Evolutionary conservation across 1,139 yeast genomes (phyloP).

Genomic region (Yarrowia galli): DNA sequence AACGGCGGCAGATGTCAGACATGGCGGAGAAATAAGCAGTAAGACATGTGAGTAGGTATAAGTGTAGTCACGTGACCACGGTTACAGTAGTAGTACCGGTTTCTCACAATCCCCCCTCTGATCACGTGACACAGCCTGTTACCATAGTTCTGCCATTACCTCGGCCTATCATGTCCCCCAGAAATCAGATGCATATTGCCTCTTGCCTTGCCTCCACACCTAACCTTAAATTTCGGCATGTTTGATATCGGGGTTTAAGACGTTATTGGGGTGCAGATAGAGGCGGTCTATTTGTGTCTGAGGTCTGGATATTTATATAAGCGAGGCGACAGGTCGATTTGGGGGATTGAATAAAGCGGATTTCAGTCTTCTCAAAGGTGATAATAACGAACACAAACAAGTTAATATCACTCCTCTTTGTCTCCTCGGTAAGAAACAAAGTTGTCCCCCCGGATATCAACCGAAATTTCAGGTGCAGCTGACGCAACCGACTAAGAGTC

Average conservation of each 20-base stretch:
- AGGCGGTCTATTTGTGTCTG: background rate
- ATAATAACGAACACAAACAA: too few relatives aligned
- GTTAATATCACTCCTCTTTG: background rate
- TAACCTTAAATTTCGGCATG: slow-evolving; percentile 7
- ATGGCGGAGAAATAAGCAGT: background rate
- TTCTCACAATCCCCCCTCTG: too few relatives aligned
- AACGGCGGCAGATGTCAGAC: slow-evolving; percentile 6
- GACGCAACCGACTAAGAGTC: background rate
- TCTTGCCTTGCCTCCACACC: slow-evolving; percentile 3
- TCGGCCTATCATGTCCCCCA: slow-evolving; percentile 36
- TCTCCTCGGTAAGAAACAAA: background rate
- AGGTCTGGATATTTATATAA: background rate
- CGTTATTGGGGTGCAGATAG: background rate
- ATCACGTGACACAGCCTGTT: background rate
- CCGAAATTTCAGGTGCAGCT: slow-evolving; percentile 32
- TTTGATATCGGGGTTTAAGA: background rate
- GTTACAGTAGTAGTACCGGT: too few relatives aligned
- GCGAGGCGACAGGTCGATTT: background rate
- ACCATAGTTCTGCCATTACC: background rate
- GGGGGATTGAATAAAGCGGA: background rate
- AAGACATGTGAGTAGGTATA: too few relatives aligned
- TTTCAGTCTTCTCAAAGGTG: too few relatives aligned
- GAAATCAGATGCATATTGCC: slow-evolving; percentile 23
- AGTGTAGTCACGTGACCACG: background rate
- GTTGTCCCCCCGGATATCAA: slow-evolving; percentile 30